These are phyloP conservation scores for Suhomyces sp. DNA, from an alignment of 805 yeast species.

Conservation along the genomic window DNA sequence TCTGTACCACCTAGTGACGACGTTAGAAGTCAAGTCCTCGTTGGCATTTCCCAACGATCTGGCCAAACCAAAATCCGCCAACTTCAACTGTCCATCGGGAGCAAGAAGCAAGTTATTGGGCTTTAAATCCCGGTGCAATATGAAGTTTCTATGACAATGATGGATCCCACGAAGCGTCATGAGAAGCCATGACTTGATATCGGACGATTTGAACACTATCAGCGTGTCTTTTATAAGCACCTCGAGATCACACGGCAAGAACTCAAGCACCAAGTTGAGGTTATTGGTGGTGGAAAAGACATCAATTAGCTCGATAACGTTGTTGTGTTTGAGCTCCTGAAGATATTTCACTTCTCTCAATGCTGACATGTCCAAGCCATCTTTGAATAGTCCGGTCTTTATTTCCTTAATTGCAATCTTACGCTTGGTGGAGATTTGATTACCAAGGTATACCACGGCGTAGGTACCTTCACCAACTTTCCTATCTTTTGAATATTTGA, in stretches of 20 bases:
- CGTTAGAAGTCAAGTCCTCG: slow-evolving; percentile 83
- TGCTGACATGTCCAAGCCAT: slow-evolving; percentile 97
- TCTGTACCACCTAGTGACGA: slow-evolving; percentile 96
- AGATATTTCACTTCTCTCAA: slow-evolving; percentile 87
- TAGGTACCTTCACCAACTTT: slow-evolving; percentile 99
- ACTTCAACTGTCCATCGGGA: slow-evolving; percentile 81
- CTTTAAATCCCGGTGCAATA: slow-evolving; percentile 88
- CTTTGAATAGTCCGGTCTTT: slow-evolving; percentile 90
- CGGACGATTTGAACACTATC: slow-evolving; percentile 76
- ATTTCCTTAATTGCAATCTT: slow-evolving; percentile 91
- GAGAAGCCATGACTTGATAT: slow-evolving; percentile 87
- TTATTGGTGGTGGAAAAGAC: slow-evolving; percentile 68
- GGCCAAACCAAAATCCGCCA: slow-evolving; percentile 98
- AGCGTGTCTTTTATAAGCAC: slow-evolving; percentile 78
- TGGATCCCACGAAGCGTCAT: slow-evolving; percentile 95
- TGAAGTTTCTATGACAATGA: slow-evolving; percentile 90
- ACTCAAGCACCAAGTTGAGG: slow-evolving; percentile 87
- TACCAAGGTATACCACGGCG: slow-evolving; percentile 92
- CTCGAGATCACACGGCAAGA: slow-evolving; percentile 88
- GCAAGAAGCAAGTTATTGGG: slow-evolving; percentile 88
- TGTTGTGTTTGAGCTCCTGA: slow-evolving; percentile 71
- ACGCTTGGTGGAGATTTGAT: slow-evolving; percentile 50
- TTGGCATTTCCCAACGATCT: slow-evolving; percentile 72
- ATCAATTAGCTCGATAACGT: slow-evolving; percentile 84
- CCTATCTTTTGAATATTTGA: slow-evolving; percentile 51